phyloP scores from a whole-genome alignment of 108 stramenopile species.

The Aurantiochytrium sp. region DNA sequence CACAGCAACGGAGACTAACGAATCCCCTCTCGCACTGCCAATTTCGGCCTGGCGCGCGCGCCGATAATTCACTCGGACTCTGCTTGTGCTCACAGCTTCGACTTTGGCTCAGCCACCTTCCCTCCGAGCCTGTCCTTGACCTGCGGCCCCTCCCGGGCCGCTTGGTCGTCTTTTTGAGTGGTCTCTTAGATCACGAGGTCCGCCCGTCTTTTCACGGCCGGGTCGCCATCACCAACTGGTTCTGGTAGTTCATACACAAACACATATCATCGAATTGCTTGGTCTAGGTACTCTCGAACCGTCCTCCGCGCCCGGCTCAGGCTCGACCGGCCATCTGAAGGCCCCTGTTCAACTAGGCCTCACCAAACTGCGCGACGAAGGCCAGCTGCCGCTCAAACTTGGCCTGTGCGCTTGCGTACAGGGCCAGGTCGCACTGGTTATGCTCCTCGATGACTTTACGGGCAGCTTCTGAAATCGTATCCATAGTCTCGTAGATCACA shows the following conservation, averaged over 20 bases:
- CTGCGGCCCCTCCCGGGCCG: slow-evolving; percentile 2
- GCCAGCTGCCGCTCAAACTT: not conserved
- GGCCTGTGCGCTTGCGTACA: not conserved
- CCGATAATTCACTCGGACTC: no score
- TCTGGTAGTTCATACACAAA: slow-evolving; percentile 23
- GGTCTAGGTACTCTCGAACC: not conserved
- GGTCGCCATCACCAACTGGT: slow-evolving; percentile 12
- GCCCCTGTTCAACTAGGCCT: no score
- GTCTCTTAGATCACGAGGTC: not conserved
- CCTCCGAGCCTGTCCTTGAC: slow-evolving; percentile 1
- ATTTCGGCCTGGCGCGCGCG: no score
- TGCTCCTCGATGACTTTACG: not conserved
- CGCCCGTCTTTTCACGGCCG: not conserved
- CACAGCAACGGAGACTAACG: no score
- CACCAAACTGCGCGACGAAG: not conserved
- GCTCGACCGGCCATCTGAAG: no score
- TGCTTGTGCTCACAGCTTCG: not conserved
- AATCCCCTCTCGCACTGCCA: no score
- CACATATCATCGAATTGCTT: no score
- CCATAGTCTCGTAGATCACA: not conserved
- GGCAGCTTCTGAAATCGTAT: not conserved
- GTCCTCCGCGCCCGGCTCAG: no score
- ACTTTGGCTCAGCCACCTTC: slow-evolving; percentile 1
- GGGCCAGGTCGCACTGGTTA: not conserved
- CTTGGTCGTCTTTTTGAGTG: not conserved